phyloP scores from a whole-genome alignment of 495 filamentous ascomycete genomes.

The Hypoxylon subgilvum region DNA sequence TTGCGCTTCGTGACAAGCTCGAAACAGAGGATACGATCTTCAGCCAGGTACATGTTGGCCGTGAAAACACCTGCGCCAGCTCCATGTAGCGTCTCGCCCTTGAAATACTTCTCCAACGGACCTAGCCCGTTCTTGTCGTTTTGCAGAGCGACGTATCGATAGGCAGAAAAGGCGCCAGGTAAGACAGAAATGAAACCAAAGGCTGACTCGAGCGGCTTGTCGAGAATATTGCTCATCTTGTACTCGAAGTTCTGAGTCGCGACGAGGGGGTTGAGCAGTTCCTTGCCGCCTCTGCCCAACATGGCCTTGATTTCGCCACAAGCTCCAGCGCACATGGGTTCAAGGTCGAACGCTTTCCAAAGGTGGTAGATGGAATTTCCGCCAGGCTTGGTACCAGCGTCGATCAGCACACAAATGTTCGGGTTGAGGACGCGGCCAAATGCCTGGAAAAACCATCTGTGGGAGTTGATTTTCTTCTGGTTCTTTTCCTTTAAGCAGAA shows the following conservation, averaged over 20 bases:
- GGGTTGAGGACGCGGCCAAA: conserved; percentile 93
- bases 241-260: conserved; percentile 99
- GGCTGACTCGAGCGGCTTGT: conserved; percentile 95
- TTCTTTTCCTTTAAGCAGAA: conserved; percentile 99
- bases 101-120: conserved; percentile 95
- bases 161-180: conserved; percentile 97
- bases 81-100: conserved; percentile 97
- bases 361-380: conserved; percentile 93
- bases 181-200: conserved; percentile 98
- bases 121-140: conserved; percentile 94
- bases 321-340: conserved; percentile 95
- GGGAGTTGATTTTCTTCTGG: conserved; percentile 99
- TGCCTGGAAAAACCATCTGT: conserved; percentile 98
- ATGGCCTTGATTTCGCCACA: conserved; percentile 99
- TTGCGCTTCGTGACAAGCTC: conserved; percentile 97
- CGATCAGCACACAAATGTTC: conserved; percentile 94
- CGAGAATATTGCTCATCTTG: conserved; percentile 99
- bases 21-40: conserved; percentile 99
- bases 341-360: conserved; percentile 98
- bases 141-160: conserved; percentile 90
- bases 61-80: conserved; percentile 94
- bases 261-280: conserved; percentile 90
- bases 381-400: conserved; percentile 94
- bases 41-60: conserved; percentile 99
- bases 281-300: conserved; percentile 84